Conservation (phyloP, 345 rosid genomes). For the Adansonia digitata region DNA sequence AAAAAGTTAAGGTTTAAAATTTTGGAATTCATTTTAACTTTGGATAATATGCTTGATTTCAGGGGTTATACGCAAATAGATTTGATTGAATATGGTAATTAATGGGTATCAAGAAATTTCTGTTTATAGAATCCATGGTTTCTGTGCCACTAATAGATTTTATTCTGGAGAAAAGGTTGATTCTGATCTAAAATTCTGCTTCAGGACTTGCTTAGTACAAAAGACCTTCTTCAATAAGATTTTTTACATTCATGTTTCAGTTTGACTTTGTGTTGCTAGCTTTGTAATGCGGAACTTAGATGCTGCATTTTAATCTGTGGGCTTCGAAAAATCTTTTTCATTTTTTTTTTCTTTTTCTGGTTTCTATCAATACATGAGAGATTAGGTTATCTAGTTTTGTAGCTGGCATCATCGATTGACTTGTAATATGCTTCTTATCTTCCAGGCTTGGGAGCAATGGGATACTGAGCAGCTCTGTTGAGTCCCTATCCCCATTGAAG, state of each 20-base stretch:
- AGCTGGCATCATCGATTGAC: neutral
- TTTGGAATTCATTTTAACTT: neutral
- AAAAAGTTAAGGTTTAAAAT: neutral
- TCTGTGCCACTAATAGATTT: neutral
- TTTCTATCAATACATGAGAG: neutral
- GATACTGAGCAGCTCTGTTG: constrained; percentile 48
- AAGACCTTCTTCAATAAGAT: neutral
- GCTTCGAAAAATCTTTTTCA: neutral
- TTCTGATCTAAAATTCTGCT: constrained; percentile 17
- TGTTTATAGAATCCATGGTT: constrained; percentile 19
- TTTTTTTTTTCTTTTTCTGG: neutral
- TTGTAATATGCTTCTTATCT: constrained; percentile 2
- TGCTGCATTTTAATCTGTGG: neutral
- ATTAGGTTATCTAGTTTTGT: neutral
- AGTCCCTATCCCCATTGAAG: constrained; percentile 58
- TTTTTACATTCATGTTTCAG: neutral
- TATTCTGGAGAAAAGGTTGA: constrained; percentile 12
- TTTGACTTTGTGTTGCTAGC: neutral
- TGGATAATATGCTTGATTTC: neutral
- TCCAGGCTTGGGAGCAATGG: constrained; percentile 56
- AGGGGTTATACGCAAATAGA: neutral
- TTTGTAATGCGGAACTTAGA: neutral
- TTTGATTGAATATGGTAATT: neutral
- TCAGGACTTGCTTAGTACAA: neutral
- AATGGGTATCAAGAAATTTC: constrained; percentile 8